A percentile compares a stretch with the other conserved stretches of the same genome.
These are phyloP conservation scores for Vaccinium darrowii DNA, from an alignment of 148 eudicot species.

Conservation along the genomic window DNA sequence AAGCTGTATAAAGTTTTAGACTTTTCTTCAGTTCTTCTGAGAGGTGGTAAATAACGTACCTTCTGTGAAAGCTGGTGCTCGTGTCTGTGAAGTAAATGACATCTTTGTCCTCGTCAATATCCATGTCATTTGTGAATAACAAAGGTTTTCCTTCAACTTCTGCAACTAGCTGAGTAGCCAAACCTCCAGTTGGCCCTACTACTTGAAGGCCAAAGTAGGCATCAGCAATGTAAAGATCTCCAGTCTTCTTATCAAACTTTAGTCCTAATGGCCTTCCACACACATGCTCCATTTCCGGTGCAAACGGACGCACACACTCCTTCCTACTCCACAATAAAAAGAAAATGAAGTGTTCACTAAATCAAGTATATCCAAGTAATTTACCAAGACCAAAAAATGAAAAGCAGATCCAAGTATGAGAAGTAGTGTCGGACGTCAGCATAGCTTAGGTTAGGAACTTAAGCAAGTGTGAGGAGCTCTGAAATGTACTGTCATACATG, in stretches of 20 bases:
- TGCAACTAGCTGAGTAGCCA: conserved; percentile 36
- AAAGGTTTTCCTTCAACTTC: conserved; percentile 40
- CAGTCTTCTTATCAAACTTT: conserved; percentile 44
- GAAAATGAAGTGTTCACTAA: neutral
- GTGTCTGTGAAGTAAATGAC: conserved; percentile 49
- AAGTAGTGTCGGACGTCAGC: neutral
- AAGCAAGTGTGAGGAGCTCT: neutral
- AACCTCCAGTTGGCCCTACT: conserved; percentile 54
- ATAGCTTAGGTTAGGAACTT: neutral
- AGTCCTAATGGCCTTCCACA: conserved; percentile 66
- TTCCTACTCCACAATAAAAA: conserved; percentile 28
- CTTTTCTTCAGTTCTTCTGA: neutral
- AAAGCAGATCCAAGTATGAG: neutral
- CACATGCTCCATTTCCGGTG: conserved; percentile 64
- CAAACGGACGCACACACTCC: conserved; percentile 57
- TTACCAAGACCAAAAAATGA: too few species aligned
- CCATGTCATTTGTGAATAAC: conserved; percentile 43
- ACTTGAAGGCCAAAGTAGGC: conserved; percentile 79
- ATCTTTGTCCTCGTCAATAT: conserved; percentile 37
- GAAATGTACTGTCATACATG: neutral
- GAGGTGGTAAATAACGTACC: conserved; percentile 19
- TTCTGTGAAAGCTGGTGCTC: conserved; percentile 41
- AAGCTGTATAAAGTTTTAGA: neutral
- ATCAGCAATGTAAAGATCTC: conserved; percentile 62
- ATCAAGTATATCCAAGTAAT: too few species aligned